Conservation (phyloP, 2,329 filamentous ascomycete species). For the Diplodia seriata region DNA sequence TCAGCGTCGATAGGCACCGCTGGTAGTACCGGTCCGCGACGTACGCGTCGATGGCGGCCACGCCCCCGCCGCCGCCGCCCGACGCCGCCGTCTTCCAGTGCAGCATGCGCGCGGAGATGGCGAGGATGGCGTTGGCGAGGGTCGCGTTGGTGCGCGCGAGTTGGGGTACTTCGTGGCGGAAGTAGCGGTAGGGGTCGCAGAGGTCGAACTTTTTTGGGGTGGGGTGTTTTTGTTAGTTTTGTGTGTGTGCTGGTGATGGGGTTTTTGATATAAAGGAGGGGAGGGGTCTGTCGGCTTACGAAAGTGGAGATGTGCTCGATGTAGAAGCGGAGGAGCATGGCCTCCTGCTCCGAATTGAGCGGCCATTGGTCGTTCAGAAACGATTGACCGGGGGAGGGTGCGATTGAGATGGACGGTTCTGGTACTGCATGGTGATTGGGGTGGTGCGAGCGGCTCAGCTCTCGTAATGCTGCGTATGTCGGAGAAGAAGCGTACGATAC, state of each 20-base stretch:
- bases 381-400: conserved; percentile 39
- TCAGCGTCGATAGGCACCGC: conserved; percentile 50
- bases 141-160: conserved; percentile 48
- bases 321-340: conserved; percentile 47
- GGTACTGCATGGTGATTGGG: conserved; percentile 14
- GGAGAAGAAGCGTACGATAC: conserved; percentile 32
- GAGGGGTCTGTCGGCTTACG: conserved; percentile 36
- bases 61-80: conserved; percentile 33
- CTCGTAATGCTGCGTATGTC: conserved; percentile 36
- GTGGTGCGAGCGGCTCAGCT: conserved; percentile 33
- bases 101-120: conserved; percentile 52
- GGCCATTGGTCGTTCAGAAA: conserved; percentile 45
- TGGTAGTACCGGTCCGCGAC: conserved; percentile 53
- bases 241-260: too few relatives aligned
- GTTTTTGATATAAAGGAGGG: too few relatives aligned
- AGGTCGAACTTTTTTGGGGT: conserved; percentile 43
- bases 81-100: conserved; percentile 48
- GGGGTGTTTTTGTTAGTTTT: too few relatives aligned
- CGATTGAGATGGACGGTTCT: conserved; percentile 2
- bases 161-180: conserved; percentile 46
- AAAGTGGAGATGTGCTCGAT: conserved; percentile 48
- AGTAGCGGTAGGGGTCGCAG: conserved; percentile 45
- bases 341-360: conserved; percentile 46
- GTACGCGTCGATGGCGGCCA: conserved; percentile 44
- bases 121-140: conserved; percentile 53